Conservation (phyloP, 2,329 filamentous ascomycete genomes). For the Thelonectria olida region DNA sequence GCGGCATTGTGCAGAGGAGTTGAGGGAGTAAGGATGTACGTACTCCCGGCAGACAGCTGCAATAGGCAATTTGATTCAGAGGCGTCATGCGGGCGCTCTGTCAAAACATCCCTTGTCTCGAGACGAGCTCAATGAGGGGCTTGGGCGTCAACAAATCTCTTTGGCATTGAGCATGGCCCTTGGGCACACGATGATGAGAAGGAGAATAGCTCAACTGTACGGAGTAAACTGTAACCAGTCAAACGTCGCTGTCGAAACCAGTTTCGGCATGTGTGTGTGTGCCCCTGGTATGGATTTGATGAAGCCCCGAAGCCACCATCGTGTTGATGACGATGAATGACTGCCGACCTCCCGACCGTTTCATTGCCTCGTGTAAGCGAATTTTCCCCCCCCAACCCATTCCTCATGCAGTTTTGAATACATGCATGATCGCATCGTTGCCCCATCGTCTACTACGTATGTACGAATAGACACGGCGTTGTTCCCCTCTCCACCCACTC, state of each 20-base stretch:
- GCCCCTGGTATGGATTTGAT: constrained; percentile 10
- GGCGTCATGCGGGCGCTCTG: too few species aligned
- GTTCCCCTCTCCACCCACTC: constrained; percentile 1
- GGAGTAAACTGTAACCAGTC: too few species aligned
- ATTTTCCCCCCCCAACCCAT: not conserved
- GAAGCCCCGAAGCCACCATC: not conserved
- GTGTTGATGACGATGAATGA: not conserved
- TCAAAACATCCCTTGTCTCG: too few species aligned
- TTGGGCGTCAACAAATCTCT: not conserved
- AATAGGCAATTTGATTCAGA: too few species aligned
- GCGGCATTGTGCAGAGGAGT: too few species aligned
- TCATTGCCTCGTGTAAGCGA: not conserved
- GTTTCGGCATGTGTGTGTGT: constrained; percentile 12
- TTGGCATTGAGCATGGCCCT: not conserved
- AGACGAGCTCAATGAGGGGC: too few species aligned
- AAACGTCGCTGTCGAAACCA: constrained; percentile 11
- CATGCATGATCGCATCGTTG: constrained; percentile 5
- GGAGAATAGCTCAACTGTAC: too few species aligned
- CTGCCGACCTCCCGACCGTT: not conserved
- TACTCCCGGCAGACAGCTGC: too few species aligned
- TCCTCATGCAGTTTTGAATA: not conserved
- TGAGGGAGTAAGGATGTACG: too few species aligned
- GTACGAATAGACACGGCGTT: too few species aligned
- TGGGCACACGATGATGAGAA: not conserved
- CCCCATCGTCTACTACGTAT: not conserved